phyloP scores from a whole-genome alignment of 805 yeast species.

The Ogataea dorogensis region DNA sequence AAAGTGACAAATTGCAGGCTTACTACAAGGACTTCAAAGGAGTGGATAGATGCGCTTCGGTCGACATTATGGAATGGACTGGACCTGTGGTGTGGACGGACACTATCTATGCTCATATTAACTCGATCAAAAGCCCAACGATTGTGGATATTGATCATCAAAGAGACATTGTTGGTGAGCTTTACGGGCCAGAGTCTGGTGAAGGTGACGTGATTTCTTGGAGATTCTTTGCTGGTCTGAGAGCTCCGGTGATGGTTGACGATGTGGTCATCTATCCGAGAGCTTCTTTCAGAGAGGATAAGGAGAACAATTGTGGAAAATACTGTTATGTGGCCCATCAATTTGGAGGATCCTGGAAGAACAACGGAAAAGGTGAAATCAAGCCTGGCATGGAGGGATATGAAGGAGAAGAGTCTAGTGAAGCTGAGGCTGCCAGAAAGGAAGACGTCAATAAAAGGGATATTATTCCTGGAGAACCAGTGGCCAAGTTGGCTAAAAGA shows the following conservation, averaged over 20 bases:
- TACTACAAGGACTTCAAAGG: conserved; percentile 37
- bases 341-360: conserved; percentile 39
- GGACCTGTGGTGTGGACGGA: conserved; percentile 83
- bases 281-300: conserved; percentile 35
- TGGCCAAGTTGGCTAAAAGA: conserved; percentile 21
- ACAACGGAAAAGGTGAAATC: conserved; percentile 36
- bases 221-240: conserved; percentile 35
- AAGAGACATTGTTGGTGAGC: conserved; percentile 29
- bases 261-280: conserved; percentile 36
- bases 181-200: conserved; percentile 33
- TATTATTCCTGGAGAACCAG: conserved; percentile 11
- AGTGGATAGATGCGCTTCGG: conserved; percentile 36
- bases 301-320: conserved; percentile 35
- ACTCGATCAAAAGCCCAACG: conserved; percentile 37
- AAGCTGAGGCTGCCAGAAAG: conserved; percentile 18
- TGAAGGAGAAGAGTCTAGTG: conserved; percentile 25
- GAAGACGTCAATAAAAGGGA: conserved; percentile 19
- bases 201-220: conserved; percentile 31
- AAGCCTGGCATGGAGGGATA: conserved; percentile 31
- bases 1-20: conserved; percentile 35
- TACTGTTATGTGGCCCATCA: conserved; percentile 35
- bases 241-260: conserved; percentile 35
- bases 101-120: conserved; percentile 63
- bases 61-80: conserved; percentile 69
- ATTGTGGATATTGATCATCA: conserved; percentile 34